Conservation (phyloP, 2,329 filamentous ascomycete species). For the Penicillium fuscoglaucum region DNA sequence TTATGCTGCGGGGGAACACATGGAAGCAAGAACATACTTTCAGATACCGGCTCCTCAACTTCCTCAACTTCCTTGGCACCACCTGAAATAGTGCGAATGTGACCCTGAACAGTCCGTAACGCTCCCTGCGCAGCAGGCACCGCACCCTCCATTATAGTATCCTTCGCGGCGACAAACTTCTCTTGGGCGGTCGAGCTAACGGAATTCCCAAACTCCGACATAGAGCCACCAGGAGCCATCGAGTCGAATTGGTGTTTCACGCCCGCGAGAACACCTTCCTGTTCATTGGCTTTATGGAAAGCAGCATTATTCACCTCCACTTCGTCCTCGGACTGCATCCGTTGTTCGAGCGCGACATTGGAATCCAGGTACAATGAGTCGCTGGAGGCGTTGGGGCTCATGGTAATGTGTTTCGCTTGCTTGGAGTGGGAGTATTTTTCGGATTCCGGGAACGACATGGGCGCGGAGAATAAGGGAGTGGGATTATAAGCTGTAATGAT, state of each 20-base stretch:
- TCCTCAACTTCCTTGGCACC: background rate
- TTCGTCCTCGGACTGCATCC: background rate
- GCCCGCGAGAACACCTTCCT: constrained; percentile 3
- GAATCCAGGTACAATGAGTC: constrained; percentile 5
- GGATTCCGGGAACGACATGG: background rate
- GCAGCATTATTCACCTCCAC: background rate
- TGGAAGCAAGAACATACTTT: constrained; percentile 2
- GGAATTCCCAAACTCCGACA: constrained; percentile 13
- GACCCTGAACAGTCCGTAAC: constrained; percentile 13
- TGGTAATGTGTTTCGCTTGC: background rate
- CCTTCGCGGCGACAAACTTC: constrained; percentile 10
- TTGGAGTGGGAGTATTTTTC: background rate
- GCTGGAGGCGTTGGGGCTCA: constrained; percentile 3
- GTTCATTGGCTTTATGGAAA: background rate
- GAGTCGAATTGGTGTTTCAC: constrained; percentile 14
- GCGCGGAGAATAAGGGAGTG: background rate
- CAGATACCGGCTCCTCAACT: background rate
- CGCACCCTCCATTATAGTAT: constrained; percentile 13
- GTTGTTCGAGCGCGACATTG: constrained; percentile 3
- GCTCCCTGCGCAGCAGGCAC: constrained; percentile 16
- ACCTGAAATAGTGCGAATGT: constrained; percentile 7
- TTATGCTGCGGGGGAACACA: background rate
- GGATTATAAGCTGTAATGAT: background rate
- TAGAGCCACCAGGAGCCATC: constrained; percentile 4
- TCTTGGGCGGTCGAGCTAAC: constrained; percentile 11